A percentile compares a stretch with the other conserved stretches of the same genome.
Evolutionary conservation across 2,329 filamentous ascomycete genomes (phyloP).

Genomic region (Rhynchosporium graminicola): DNA sequence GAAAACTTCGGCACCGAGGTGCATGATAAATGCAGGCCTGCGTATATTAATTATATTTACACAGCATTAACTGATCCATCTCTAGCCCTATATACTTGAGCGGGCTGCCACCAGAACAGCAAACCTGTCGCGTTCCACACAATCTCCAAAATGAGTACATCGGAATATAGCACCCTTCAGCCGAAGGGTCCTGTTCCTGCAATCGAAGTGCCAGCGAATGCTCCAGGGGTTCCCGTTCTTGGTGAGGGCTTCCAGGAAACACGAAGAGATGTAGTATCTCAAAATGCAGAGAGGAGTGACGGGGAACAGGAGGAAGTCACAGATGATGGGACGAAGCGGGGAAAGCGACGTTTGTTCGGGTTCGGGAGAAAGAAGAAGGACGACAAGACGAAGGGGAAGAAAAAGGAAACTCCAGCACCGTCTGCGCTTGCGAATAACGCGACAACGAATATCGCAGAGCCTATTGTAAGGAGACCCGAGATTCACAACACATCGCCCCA

Average conservation of each 20-base stretch:
- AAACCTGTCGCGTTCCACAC: neutral
- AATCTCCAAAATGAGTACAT: conserved; percentile 37
- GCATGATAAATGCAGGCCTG: conserved; percentile 24
- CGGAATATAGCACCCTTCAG: conserved; percentile 36
- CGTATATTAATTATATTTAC: conserved; percentile 26
- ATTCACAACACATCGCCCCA: conserved; percentile 47
- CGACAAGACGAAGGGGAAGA: conserved; percentile 47
- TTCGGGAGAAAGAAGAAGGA: conserved; percentile 63
- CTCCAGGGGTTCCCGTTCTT: conserved; percentile 39
- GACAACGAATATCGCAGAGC: conserved; percentile 33
- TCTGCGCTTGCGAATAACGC: conserved; percentile 27
- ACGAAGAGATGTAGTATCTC: conserved; percentile 27
- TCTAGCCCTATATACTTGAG: conserved; percentile 23
- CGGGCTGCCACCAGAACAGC: conserved; percentile 7
- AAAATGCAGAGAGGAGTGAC: conserved; percentile 35
- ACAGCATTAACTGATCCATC: conserved; percentile 26
- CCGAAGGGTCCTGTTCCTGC: conserved; percentile 35
- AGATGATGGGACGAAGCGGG: conserved; percentile 45
- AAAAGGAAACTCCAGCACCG: conserved; percentile 36
- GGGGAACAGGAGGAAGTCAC: conserved; percentile 33
- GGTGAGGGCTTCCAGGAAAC: conserved; percentile 41
- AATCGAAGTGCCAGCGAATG: conserved; percentile 26
- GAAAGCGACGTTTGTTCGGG: conserved; percentile 61
- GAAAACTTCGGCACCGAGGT: conserved; percentile 29
- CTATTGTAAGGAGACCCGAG: conserved; percentile 37